Conservation (phyloP, 176 grass and related monocot genomes). For the Stipa capillata region DNA sequence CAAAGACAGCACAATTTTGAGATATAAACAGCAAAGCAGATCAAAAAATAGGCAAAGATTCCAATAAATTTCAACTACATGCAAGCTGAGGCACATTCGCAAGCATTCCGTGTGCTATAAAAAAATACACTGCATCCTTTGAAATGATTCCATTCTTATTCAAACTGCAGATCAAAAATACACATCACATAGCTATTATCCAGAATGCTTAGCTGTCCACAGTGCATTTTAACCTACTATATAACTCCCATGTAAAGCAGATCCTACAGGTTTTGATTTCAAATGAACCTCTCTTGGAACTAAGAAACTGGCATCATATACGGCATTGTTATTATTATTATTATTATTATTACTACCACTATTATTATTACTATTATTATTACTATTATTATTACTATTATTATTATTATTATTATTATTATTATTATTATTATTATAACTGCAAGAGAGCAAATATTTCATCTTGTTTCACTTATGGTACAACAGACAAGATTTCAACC, state of each 20-base stretch:
- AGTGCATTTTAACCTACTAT: neutral
- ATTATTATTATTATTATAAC: no score
- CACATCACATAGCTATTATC: neutral
- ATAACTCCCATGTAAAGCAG: neutral
- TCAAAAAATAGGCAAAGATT: neutral
- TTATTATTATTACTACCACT: no score
- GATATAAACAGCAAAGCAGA: slow-evolving; percentile 2
- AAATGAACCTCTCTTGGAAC: no score
- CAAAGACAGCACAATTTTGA: neutral
- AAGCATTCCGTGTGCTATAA: neutral
- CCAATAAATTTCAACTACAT: neutral
- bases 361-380: no score
- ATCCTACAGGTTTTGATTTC: no score
- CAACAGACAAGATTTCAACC: no score
- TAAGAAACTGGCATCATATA: no score
- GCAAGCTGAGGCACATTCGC: neutral
- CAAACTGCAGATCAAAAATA: neutral
- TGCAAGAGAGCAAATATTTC: no score
- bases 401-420: no score
- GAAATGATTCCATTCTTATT: neutral
- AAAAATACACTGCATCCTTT: neutral
- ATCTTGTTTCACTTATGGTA: no score
- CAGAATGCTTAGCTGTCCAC: neutral
- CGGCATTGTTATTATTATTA: no score
- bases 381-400: no score